These are phyloP conservation scores for Pterocarpus santalinus DNA, from an alignment of 306 rosid species.

Conservation along the genomic window DNA sequence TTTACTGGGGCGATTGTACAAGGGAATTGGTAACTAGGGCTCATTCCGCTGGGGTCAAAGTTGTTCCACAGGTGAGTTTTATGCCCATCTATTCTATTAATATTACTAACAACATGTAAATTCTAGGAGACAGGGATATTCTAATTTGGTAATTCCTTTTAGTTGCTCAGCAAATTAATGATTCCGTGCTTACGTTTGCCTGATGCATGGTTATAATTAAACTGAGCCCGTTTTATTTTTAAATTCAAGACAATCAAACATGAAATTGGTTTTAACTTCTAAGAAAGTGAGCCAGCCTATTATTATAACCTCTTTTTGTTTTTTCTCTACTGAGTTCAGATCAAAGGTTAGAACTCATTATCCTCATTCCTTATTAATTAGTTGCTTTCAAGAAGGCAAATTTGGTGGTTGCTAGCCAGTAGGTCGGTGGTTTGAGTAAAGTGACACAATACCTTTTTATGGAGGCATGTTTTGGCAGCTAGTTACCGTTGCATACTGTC, in stretches of 20 bases:
- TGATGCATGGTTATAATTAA: background rate
- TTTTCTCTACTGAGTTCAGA: background rate
- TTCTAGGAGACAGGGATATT: background rate
- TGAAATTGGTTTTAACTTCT: background rate
- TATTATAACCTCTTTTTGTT: background rate
- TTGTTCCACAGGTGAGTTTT: slow-evolving; percentile 82
- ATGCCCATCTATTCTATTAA: background rate
- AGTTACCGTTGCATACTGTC: slow-evolving; percentile 29
- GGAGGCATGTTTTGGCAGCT: slow-evolving; percentile 18
- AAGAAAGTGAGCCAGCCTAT: slow-evolving; percentile 7
- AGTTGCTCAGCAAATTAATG: background rate
- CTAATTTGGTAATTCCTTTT: background rate
- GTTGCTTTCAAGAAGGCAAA: too few relatives aligned
- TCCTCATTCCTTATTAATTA: background rate
- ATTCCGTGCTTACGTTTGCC: background rate
- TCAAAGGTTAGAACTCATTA: background rate
- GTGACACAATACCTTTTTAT: background rate
- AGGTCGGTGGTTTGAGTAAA: too few relatives aligned
- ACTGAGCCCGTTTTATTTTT: background rate
- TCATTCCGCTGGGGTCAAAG: slow-evolving; percentile 78
- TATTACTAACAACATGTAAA: background rate
- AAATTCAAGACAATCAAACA: slow-evolving; percentile 8
- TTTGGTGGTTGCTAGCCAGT: too few relatives aligned
- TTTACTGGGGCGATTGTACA: slow-evolving; percentile 85
- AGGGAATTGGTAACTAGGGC: slow-evolving; percentile 67